Percentiles rank a stretch among this genome's conserved stretches.
phyloP scores from a whole-genome alignment of 495 filamentous ascomycete genomes.

The Cercophora scortea region DNA sequence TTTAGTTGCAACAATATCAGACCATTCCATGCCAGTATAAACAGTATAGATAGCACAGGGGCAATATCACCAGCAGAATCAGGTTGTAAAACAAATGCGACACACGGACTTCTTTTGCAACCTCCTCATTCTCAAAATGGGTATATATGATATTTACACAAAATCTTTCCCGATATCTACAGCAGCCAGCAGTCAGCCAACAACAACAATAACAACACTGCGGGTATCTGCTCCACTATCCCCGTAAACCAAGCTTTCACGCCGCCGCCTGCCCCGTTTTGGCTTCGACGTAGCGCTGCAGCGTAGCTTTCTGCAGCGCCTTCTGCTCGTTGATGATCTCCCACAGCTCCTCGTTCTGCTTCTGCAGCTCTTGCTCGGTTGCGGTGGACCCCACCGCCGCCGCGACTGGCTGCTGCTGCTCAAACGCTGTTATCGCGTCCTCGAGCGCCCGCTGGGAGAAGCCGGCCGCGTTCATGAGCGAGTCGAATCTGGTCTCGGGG shows the following conservation, averaged over 20 bases:
- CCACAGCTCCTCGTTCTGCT: conserved; percentile 45
- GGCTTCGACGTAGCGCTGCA: conserved; percentile 35
- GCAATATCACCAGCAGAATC: too few species aligned
- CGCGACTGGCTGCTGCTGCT: conserved; percentile 17
- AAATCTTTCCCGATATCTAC: too few species aligned
- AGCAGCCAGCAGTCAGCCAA: too few species aligned
- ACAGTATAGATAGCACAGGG: too few species aligned
- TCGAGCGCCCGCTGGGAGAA: conserved; percentile 23
- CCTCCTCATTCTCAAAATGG: too few species aligned
- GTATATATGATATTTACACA: too few species aligned
- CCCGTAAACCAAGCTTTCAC: conserved; percentile 7
- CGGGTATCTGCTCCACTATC: too few species aligned
- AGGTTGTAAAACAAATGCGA: too few species aligned
- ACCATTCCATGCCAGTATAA: too few species aligned
- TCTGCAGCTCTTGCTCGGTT: conserved; percentile 34
- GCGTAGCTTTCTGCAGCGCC: conserved; percentile 39
- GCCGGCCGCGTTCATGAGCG: conserved; percentile 29
- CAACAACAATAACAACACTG: too few species aligned
- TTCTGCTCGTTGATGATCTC: conserved; percentile 42
- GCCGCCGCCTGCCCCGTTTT: conserved; percentile 18
- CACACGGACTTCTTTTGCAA: too few species aligned
- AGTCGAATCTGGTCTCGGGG: conserved; percentile 29
- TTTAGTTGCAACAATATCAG: too few species aligned
- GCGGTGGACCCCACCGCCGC: conserved; percentile 9
- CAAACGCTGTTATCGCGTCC: conserved; percentile 17